Evolutionary conservation across 345 rosid genomes (phyloP).

Genomic region (Hirschfeldia incana): DNA sequence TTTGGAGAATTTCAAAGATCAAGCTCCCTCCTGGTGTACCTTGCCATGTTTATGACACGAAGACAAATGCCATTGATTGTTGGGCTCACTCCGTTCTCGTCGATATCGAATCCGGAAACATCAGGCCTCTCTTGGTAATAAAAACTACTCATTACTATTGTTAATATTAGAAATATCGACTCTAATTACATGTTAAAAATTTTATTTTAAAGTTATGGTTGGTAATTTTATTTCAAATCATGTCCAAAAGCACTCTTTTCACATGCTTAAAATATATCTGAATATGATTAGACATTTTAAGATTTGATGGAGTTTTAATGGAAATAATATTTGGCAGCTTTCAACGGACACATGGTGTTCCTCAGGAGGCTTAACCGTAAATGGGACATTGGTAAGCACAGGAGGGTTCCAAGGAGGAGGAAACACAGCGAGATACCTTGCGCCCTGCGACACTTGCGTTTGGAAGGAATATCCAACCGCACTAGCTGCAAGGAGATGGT

Average conservation of each 20-base stretch:
- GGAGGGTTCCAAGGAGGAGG: constrained; percentile 77
- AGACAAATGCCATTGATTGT: constrained; percentile 51
- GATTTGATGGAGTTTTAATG: constrained; percentile 17
- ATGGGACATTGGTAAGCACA: constrained; percentile 70
- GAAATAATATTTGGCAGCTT: constrained; percentile 42
- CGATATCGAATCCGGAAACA: constrained; percentile 46
- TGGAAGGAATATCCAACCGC: constrained; percentile 71
- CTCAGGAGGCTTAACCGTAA: constrained; percentile 69
- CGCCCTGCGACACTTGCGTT: constrained; percentile 32
- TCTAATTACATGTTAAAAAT: not conserved
- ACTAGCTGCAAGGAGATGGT: constrained; percentile 77
- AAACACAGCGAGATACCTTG: constrained; percentile 58
- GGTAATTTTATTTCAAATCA: not conserved
- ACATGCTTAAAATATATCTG: not conserved
- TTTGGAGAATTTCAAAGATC: constrained; percentile 55
- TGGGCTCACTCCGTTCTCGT: constrained; percentile 59
- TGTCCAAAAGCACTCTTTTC: not conserved
- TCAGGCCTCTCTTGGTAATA: constrained; percentile 57
- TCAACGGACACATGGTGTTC: constrained; percentile 96
- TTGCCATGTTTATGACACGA: constrained; percentile 42
- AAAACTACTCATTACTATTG: not conserved
- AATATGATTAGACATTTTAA: not conserved
- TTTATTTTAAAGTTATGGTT: not conserved
- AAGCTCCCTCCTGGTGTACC: constrained; percentile 40
- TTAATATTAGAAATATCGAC: not conserved